Evolutionary conservation across 2,329 filamentous ascomycete species (phyloP).

Genomic region (Alternaria postmessia): DNA sequence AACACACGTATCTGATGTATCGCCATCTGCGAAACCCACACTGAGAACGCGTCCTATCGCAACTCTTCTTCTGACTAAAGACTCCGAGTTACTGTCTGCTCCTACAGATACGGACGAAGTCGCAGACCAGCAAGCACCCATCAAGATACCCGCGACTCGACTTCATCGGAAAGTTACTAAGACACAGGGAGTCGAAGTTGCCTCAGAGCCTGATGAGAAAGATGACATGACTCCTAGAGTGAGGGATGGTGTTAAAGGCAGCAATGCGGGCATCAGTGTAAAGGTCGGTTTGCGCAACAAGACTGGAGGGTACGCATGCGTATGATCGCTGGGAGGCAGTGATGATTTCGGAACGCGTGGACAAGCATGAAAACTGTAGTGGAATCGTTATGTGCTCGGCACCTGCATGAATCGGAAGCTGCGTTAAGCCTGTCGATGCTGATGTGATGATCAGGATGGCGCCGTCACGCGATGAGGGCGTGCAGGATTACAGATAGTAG

Average conservation of each 20-base stretch:
- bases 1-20: neutral
- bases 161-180: neutral
- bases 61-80: neutral
- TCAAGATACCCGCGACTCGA: neutral
- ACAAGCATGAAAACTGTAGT: neutral
- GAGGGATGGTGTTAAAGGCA: neutral
- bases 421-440: neutral
- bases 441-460: neutral
- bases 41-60: neutral
- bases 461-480: neutral
- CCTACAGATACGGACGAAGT: neutral
- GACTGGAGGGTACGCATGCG: neutral
- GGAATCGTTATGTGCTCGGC: neutral
- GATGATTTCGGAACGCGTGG: too few species aligned
- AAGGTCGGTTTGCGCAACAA: neutral
- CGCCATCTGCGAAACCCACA: neutral
- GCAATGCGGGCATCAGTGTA: neutral
- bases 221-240: neutral
- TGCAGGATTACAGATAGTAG: neutral
- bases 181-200: neutral
- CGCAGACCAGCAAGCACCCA: neutral
- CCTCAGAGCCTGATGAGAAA: neutral
- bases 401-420: neutral
- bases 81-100: neutral
- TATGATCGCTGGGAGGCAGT: neutral